Evolutionary conservation across 1,139 yeast species (phyloP).

Genomic region (Debaryomyces sp.): DNA sequence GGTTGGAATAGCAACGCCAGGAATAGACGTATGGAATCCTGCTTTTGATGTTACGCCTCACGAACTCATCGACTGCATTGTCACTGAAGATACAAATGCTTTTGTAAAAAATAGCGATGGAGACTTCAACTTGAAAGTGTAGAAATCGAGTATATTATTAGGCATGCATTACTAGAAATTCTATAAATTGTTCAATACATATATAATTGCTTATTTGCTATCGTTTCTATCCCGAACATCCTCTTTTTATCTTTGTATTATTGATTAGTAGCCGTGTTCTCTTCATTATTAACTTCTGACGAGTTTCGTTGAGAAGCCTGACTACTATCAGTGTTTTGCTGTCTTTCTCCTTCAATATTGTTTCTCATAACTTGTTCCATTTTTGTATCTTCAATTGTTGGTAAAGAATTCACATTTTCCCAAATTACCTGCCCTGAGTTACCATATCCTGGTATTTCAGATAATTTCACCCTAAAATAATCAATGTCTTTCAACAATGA

Average conservation of each 20-base stretch:
- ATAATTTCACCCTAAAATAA: constrained; percentile 62
- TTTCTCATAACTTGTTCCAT: constrained; percentile 52
- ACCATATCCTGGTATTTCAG: constrained; percentile 64
- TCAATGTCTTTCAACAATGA: constrained; percentile 63
- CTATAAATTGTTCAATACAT: constrained; percentile 4
- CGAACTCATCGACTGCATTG: constrained; percentile 78
- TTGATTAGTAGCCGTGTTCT: not conserved
- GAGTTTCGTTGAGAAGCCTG: constrained; percentile 4
- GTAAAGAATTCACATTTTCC: constrained; percentile 62
- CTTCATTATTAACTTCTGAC: not conserved
- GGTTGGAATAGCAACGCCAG: constrained; percentile 86
- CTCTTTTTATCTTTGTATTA: constrained; percentile 13
- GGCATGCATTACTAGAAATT: not conserved
- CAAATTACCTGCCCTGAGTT: constrained; percentile 66
- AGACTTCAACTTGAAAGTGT: constrained; percentile 37
- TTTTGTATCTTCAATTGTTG: constrained; percentile 51
- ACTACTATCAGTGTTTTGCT: constrained; percentile 2
- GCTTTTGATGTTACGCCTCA: constrained; percentile 94
- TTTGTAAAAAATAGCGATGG: constrained; percentile 49
- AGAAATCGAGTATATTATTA: constrained; percentile 1
- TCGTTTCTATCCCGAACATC: not conserved
- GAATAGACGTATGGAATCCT: constrained; percentile 91
- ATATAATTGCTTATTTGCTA: constrained; percentile 4
- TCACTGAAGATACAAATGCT: constrained; percentile 72
- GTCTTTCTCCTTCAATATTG: constrained; percentile 32